Evolutionary conservation across 208 protist species (phyloP).

Genomic region (Leishmania gerbilli): DNA sequence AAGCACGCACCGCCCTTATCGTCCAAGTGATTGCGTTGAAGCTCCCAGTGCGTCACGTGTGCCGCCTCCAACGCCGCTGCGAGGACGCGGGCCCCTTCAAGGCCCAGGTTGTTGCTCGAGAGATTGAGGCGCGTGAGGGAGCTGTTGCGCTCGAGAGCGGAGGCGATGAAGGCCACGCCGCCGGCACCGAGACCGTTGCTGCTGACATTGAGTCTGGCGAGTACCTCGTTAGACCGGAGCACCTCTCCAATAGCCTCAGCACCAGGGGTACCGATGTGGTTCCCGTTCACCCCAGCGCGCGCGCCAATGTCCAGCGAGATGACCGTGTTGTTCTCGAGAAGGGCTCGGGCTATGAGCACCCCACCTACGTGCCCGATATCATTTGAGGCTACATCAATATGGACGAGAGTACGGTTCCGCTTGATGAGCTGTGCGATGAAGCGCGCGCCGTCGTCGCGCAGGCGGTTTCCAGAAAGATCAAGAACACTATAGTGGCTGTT

Average conservation of each 20-base stretch:
- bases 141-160: conserved; percentile 66
- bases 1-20: conserved; percentile 72
- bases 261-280: conserved; percentile 89
- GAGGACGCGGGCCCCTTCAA: conserved; percentile 63
- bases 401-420: conserved; percentile 76
- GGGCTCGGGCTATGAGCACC: conserved; percentile 67
- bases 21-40: conserved; percentile 75
- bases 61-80: conserved; percentile 56
- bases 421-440: conserved; percentile 80
- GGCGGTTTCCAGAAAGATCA: conserved; percentile 90
- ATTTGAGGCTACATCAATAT: conserved; percentile 90
- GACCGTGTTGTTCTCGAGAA: conserved; percentile 90
- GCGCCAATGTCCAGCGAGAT: conserved; percentile 91
- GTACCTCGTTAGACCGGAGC: conserved; percentile 76
- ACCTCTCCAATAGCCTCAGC: conserved; percentile 78
- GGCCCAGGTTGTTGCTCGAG: conserved; percentile 86
- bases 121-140: conserved; percentile 86
- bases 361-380: conserved; percentile 88
- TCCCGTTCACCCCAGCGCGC: conserved; percentile 85
- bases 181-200: conserved; percentile 87
- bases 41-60: conserved; percentile 56
- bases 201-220: conserved; percentile 86
- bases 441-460: conserved; percentile 85
- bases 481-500: conserved; percentile 90
- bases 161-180: conserved; percentile 67